Evolutionary conservation across 2,329 filamentous ascomycete genomes (phyloP).

Genomic region (Diplodia scrobiculata): DNA sequence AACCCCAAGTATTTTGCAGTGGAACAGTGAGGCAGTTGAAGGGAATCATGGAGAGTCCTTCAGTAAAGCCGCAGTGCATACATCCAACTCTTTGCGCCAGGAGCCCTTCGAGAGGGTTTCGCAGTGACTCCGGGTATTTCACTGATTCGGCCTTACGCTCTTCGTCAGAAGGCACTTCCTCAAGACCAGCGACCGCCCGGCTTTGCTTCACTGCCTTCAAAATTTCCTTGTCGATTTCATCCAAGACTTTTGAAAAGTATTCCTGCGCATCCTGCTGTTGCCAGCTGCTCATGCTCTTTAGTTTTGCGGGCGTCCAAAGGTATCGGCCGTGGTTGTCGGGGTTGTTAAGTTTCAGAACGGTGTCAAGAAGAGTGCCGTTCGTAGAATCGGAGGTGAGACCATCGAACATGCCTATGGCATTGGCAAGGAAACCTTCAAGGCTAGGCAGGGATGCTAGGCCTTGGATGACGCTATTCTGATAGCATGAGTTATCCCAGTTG

Average conservation of each 20-base stretch:
- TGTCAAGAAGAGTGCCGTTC: slow-evolving; percentile 60
- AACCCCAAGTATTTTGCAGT: slow-evolving; percentile 66
- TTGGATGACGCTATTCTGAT: slow-evolving; percentile 94
- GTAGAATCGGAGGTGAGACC: slow-evolving; percentile 49
- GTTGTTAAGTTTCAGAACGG: slow-evolving; percentile 71
- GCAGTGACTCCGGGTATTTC: slow-evolving; percentile 40
- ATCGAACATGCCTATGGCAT: slow-evolving; percentile 39
- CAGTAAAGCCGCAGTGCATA: slow-evolving; percentile 79
- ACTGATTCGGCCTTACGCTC: neutral
- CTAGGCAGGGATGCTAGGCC: slow-evolving; percentile 71
- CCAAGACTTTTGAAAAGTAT: slow-evolving; percentile 88
- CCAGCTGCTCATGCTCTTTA: slow-evolving; percentile 93
- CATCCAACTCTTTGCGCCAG: slow-evolving; percentile 88
- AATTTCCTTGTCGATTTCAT: slow-evolving; percentile 79
- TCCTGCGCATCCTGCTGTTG: slow-evolving; percentile 98
- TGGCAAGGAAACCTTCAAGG: slow-evolving; percentile 65
- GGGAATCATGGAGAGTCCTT: slow-evolving; percentile 84
- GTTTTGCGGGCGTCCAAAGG: slow-evolving; percentile 76
- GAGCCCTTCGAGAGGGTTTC: slow-evolving; percentile 84
- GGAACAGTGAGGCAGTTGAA: slow-evolving; percentile 93
- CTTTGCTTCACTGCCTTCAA: slow-evolving; percentile 49
- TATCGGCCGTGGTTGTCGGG: slow-evolving; percentile 70
- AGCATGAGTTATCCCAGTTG: slow-evolving; percentile 95
- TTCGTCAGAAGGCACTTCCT: slow-evolving; percentile 23
- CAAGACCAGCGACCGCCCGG: slow-evolving; percentile 32